These are phyloP conservation scores for Lablab purpureus DNA, from an alignment of 306 rosid species.

Conservation along the genomic window DNA sequence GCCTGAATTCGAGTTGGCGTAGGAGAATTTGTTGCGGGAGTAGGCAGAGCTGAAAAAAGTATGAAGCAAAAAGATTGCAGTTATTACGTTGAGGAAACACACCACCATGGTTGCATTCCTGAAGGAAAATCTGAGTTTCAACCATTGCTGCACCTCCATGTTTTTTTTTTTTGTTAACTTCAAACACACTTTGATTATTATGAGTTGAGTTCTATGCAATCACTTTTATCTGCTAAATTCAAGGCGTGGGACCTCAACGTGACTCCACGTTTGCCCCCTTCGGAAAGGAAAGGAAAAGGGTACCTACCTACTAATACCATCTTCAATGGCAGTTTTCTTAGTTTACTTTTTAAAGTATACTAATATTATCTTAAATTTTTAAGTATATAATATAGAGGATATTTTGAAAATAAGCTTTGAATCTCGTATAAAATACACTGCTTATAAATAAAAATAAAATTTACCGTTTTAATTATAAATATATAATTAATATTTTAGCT, in stretches of 20 bases:
- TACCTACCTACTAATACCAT: background rate
- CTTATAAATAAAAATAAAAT: no score
- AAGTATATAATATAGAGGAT: no score
- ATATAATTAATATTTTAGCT: no score
- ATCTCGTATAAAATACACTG: no score
- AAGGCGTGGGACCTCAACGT: constrained; percentile 44
- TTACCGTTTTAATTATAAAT: no score
- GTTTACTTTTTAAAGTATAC: background rate
- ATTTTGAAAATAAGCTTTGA: no score
- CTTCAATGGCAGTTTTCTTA: background rate
- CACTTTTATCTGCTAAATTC: constrained; percentile 26
- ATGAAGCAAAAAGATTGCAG: constrained; percentile 80
- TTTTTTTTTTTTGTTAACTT: background rate
- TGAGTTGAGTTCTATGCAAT: background rate
- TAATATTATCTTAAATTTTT: no score
- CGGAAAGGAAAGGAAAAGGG: background rate
- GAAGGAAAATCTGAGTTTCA: constrained; percentile 78
- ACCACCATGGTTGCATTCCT: constrained; percentile 82
- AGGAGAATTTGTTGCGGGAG: constrained; percentile 64
- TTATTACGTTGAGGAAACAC: constrained; percentile 70
- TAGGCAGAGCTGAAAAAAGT: constrained; percentile 71
- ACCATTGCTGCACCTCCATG: constrained; percentile 85
- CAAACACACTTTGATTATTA: background rate
- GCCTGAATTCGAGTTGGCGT: constrained; percentile 58
- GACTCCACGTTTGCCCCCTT: background rate